A percentile compares a stretch with the other conserved stretches of the same genome.
phyloP scores from a whole-genome alignment of 345 rosid genomes.

The Hypericum perforatum region DNA sequence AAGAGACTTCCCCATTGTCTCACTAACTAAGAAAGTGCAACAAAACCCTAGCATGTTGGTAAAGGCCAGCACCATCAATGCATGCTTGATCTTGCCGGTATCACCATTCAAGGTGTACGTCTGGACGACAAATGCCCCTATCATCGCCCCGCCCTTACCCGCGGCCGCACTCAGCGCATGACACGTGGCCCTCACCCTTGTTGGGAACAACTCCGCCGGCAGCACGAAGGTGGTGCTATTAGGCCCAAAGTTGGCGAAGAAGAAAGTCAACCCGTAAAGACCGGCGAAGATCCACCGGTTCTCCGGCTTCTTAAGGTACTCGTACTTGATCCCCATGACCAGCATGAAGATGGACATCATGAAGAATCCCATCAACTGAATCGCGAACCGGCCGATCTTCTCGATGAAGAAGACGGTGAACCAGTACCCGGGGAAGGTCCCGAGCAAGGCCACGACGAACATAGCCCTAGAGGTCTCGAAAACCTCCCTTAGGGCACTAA shows the following conservation, averaged over 20 bases:
- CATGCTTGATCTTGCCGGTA: conserved; percentile 9
- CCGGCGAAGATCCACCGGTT: conserved; percentile 23
- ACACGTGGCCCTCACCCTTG: conserved; percentile 43
- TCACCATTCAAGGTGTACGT: conserved; percentile 17
- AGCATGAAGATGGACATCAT: conserved; percentile 52
- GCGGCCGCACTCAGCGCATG: conserved; percentile 50
- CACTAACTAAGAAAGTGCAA: conserved; percentile 39
- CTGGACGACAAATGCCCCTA: conserved; percentile 44
- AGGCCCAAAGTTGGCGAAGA: conserved; percentile 58
- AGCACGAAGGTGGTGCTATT: conserved; percentile 52
- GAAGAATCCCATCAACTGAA: conserved; percentile 45
- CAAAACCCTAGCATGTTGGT: conserved; percentile 40
- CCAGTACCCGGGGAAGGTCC: conserved; percentile 59
- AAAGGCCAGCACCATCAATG: conserved; percentile 34
- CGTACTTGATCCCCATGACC: conserved; percentile 28
- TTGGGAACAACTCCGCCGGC: conserved; percentile 52
- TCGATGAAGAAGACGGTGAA: conserved; percentile 42
- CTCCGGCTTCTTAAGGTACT: conserved; percentile 15
- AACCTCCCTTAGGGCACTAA: conserved; percentile 36
- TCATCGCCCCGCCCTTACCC: conserved; percentile 48
- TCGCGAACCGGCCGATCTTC: conserved; percentile 33
- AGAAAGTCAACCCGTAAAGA: conserved; percentile 35
- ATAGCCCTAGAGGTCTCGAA: conserved; percentile 40
- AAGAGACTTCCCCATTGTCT: conserved; percentile 43
- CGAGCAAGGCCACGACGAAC: conserved; percentile 35